A percentile compares a stretch with the other conserved stretches of the same genome.
Conservation (phyloP, 257 asterid genomes). For the Solanum lignicaule region DNA sequence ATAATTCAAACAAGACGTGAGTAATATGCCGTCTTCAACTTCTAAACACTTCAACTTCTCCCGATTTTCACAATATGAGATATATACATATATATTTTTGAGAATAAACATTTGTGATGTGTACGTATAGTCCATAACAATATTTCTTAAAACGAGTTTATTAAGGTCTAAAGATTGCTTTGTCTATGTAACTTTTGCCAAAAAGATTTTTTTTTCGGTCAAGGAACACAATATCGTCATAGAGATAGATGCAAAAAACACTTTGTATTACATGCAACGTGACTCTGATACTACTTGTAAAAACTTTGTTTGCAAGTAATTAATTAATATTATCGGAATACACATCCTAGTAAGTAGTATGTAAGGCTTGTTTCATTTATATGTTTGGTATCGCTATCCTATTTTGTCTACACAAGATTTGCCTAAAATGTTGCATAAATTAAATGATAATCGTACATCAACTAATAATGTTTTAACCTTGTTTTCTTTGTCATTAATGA, state of each 20-base stretch:
- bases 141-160: no score
- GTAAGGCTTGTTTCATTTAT: neutral
- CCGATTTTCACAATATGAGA: neutral
- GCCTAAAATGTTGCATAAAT: neutral
- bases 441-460: neutral
- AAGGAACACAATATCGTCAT: no score
- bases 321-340: neutral
- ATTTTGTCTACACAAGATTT: neutral
- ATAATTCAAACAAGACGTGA: neutral
- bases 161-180: no score
- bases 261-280: no score
- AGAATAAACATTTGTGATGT: neutral
- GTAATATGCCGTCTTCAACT: neutral
- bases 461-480: neutral
- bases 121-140: no score
- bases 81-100: no score
- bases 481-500: neutral
- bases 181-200: no score
- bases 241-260: no score
- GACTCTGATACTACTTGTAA: neutral
- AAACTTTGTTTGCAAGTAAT: no score
- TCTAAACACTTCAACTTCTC: neutral
- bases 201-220: no score
- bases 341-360: neutral
- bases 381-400: neutral